phyloP scores from a whole-genome alignment of 169 alveolate genomes.

The Plasmodium sp. region DNA sequence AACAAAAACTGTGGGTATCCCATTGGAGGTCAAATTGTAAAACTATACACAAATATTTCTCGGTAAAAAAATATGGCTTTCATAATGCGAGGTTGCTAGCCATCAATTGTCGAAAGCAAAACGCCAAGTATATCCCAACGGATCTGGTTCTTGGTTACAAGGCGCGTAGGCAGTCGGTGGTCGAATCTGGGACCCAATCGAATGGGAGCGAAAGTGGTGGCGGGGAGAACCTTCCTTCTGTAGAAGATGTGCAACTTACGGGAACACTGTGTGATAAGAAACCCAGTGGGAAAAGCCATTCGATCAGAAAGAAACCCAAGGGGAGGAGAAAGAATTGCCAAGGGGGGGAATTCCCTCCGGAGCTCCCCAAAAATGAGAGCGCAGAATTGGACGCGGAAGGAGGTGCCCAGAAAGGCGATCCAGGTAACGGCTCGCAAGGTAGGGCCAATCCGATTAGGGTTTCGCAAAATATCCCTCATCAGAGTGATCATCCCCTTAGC shows the following conservation, averaged over 20 bases:
- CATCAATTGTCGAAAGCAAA: slow-evolving; percentile 79
- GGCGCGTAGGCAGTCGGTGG: neutral
- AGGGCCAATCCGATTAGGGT: neutral
- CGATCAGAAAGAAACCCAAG: neutral
- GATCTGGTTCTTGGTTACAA: neutral
- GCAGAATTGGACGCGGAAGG: neutral
- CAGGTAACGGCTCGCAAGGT: neutral
- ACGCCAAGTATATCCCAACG: neutral
- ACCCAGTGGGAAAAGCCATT: neutral
- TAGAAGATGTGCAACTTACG: neutral
- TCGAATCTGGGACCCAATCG: neutral
- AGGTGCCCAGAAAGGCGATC: neutral
- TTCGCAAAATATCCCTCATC: neutral
- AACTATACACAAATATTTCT: slow-evolving; percentile 83
- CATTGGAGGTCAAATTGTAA: slow-evolving; percentile 85
- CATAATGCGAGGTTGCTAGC: slow-evolving; percentile 85
- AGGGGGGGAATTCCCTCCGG: neutral
- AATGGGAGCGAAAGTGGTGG: neutral
- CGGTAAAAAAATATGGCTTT: slow-evolving; percentile 86
- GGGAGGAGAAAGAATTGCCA: neutral
- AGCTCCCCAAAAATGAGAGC: neutral
- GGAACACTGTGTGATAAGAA: neutral
- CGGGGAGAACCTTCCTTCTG: neutral
- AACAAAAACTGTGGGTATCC: slow-evolving; percentile 86
- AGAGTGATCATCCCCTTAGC: neutral